A percentile compares a stretch with the other conserved stretches of the same genome.
Conservation (phyloP, 306 rosid genomes). For the Trifolium subterraneum region DNA sequence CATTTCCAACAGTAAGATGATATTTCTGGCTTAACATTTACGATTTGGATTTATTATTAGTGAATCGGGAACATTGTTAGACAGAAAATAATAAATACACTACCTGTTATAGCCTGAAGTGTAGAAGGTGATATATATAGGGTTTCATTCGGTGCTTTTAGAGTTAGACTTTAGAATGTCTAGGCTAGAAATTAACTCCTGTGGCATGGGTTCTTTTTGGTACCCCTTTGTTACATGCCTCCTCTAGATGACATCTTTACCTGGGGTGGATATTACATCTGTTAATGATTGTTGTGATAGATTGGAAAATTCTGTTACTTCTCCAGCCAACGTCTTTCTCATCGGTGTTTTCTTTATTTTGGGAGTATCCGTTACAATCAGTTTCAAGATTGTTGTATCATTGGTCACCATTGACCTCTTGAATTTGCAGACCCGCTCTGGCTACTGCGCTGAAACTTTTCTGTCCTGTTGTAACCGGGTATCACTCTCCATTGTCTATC, state of each 20-base stretch:
- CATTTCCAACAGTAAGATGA: no score
- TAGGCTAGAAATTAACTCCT: constrained; percentile 24
- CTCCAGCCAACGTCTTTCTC: not conserved
- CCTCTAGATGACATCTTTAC: not conserved
- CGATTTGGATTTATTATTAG: no score
- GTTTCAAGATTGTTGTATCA: not conserved
- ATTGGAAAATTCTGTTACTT: constrained; percentile 19
- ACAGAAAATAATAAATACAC: no score
- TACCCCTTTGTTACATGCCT: not conserved
- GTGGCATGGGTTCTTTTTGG: not conserved
- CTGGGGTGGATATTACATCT: not conserved
- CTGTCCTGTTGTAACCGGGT: not conserved
- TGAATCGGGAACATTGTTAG: no score
- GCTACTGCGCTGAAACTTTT: not conserved
- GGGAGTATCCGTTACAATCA: not conserved
- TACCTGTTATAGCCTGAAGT: no score
- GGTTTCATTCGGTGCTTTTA: no score
- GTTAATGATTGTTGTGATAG: constrained; percentile 23
- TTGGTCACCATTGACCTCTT: not conserved
- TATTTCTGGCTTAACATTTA: no score
- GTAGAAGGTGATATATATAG: no score
- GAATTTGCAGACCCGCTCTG: not conserved
- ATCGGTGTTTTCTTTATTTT: not conserved
- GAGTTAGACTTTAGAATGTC: not conserved
- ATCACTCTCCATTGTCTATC: not conserved